phyloP scores from a whole-genome alignment of 148 eudicot genomes.

The Cornus kousa region DNA sequence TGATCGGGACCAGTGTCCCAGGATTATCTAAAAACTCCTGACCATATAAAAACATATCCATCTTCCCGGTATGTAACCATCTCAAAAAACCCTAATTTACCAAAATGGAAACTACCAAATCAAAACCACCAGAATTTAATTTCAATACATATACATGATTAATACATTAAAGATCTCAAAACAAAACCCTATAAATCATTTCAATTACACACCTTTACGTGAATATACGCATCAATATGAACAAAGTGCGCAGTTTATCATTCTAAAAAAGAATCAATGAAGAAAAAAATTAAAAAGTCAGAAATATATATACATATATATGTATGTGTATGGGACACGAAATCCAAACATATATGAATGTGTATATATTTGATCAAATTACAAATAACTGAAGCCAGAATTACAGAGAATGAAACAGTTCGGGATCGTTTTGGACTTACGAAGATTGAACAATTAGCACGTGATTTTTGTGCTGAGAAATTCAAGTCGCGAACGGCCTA shows the following conservation, averaged over 20 bases:
- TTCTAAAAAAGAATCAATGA: background rate
- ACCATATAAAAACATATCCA: slow-evolving; percentile 21
- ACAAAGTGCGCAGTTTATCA: background rate
- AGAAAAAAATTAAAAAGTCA: background rate
- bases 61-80: slow-evolving; percentile 20
- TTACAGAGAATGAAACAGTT: background rate
- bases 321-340: too few relatives aligned
- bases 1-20: too few relatives aligned
- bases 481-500: background rate
- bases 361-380: background rate
- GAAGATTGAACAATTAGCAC: background rate
- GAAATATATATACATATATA: background rate
- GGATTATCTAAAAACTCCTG: too few relatives aligned
- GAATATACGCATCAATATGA: slow-evolving; percentile 5
- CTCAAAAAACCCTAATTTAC: slow-evolving; percentile 8
- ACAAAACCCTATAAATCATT: background rate
- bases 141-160: background rate
- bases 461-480: slow-evolving; percentile 11
- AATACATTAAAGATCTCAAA: background rate
- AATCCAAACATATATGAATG: background rate
- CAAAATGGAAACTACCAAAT: background rate
- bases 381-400: background rate
- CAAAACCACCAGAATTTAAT: background rate
- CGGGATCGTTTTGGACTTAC: background rate
- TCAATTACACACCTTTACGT: slow-evolving; percentile 6